Evolutionary conservation across 169 alveolate genomes (phyloP).

Genomic region (Amoebophrya sp.): DNA sequence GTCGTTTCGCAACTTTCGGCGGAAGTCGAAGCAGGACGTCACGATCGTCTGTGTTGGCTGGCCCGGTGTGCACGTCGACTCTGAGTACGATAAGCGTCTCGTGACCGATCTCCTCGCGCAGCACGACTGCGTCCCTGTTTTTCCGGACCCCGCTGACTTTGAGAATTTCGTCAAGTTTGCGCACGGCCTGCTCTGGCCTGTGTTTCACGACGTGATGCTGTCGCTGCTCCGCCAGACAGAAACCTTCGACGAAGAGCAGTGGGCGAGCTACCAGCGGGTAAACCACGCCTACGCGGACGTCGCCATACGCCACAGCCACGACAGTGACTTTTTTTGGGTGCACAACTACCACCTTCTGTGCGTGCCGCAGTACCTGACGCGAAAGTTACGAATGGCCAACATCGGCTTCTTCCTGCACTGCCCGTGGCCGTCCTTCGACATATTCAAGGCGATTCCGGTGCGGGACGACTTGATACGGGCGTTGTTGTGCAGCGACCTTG

Average conservation of each 20-base stretch:
- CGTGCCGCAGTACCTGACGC: constrained; percentile 41
- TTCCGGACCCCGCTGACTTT: background rate
- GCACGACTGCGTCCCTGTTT: background rate
- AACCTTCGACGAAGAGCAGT: constrained; percentile 10
- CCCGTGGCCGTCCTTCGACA: constrained; percentile 65
- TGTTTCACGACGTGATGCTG: background rate
- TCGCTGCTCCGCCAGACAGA: background rate
- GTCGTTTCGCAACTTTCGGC: background rate
- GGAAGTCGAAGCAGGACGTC: background rate
- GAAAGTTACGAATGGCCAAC: constrained; percentile 15
- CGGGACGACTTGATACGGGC: constrained; percentile 47
- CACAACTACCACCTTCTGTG: constrained; percentile 42
- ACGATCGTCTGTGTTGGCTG: background rate
- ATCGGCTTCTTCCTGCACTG: constrained; percentile 76
- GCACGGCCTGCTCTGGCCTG: background rate
- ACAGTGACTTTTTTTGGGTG: constrained; percentile 24
- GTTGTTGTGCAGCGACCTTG: constrained; percentile 67
- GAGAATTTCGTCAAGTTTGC: background rate
- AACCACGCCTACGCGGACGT: background rate
- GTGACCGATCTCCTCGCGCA: background rate
- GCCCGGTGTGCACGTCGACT: background rate
- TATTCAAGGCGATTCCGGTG: constrained; percentile 15
- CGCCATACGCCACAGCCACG: background rate
- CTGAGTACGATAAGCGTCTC: background rate
- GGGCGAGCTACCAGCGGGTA: constrained; percentile 16